Evolutionary conservation across 169 alveolate species (phyloP), one percentile per base, ranked within the genome.

Genomic region (Neospora caninum): DNA sequence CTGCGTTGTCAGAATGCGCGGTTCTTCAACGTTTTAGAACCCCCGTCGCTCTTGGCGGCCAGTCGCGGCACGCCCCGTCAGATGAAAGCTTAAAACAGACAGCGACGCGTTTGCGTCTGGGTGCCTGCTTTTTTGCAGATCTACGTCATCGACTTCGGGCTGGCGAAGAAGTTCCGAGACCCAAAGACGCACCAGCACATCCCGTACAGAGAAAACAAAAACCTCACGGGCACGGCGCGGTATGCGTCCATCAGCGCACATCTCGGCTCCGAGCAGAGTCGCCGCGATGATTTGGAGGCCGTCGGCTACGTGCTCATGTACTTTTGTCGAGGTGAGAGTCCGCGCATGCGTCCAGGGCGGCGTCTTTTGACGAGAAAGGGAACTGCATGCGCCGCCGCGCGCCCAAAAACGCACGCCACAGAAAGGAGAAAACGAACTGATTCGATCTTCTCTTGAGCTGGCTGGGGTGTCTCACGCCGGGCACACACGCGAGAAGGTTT

Each of bases 221-320:
- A 98, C 95, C 98, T 99, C 89, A 99, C 99, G 42, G 99, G 99
- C 25, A 99, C 99, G 22, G 99, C 99, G 41, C 98, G 99, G 80
- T 99, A 99, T 94, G 99, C 99, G 34, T 97, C 99, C 83, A 98
- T 99, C 82, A 99, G 99, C 95, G 99, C 99, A 18, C 99, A 99
- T 96, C 96, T 99, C 95, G 99, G 99, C 73, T 88, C 95, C n/a
- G 98, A 96, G 92, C 98, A 96, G 92, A 96, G 98, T 88, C 95
- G 98, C 53, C 97, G 99, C 41, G 99, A 98, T 92, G 99, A 98
- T 95, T 93, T 98, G 41, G 99, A 98, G 94, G 97, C 98, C n/a
- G 92, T 98, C 42, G 99, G 99, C 73, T 97, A 97, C 96, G 97
- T 97, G 64, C 94, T 96, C 78, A 93, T 96, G 94, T 98, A 97